Evolutionary conservation across 257 asterid species (phyloP).

Genomic region (Capsicum pubescens): DNA sequence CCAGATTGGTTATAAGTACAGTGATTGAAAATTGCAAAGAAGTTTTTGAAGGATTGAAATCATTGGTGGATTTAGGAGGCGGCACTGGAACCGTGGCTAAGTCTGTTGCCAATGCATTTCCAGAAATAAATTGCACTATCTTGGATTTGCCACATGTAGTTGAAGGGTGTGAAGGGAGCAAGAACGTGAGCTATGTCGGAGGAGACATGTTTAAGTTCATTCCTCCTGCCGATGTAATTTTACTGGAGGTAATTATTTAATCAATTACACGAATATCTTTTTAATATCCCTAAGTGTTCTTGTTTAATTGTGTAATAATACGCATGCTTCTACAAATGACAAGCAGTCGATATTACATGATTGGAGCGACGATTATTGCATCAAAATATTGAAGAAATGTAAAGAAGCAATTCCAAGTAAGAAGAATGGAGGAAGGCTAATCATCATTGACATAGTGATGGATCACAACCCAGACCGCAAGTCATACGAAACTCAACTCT

Average conservation of each 20-base stretch:
- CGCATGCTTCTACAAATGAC: no score
- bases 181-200: background rate
- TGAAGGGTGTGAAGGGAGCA: constrained; percentile 21
- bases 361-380: constrained; percentile 25
- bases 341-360: background rate
- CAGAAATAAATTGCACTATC: constrained; percentile 25
- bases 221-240: constrained; percentile 40
- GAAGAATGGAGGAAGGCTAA: constrained; percentile 32
- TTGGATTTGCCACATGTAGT: constrained; percentile 34
- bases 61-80: background rate
- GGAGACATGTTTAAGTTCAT: constrained; percentile 18
- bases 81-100: background rate
- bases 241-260: constrained; percentile 31
- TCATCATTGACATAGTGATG: constrained; percentile 19
- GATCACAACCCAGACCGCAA: background rate
- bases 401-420: constrained; percentile 35
- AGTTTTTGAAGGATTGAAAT: constrained; percentile 34
- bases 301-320: background rate
- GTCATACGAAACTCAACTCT: constrained; percentile 24
- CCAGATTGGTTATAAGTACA: background rate
- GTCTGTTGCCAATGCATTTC: constrained; percentile 31
- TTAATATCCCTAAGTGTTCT: no score
- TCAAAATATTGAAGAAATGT: constrained; percentile 32
- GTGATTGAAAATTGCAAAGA: background rate
- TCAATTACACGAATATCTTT: no score